Evolutionary conservation across 306 rosid species (phyloP).

Genomic region (Canavalia gladiata): DNA sequence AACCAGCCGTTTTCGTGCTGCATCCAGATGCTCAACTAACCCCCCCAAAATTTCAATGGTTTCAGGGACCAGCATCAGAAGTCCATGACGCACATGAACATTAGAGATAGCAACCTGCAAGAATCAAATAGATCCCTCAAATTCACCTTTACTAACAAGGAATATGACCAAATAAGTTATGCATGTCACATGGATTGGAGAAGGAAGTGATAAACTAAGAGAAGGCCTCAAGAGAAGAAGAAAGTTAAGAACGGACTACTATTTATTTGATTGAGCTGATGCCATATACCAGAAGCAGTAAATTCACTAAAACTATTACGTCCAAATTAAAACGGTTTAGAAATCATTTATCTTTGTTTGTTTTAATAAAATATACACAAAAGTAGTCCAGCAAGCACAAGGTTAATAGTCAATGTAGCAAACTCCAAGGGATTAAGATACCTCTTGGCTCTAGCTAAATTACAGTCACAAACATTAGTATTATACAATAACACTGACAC

Average conservation of each 20-base stretch:
- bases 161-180: not conserved
- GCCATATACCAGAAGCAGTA: not conserved
- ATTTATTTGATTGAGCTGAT: not conserved
- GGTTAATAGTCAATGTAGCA: conserved; percentile 14
- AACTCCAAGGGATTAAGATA: not conserved
- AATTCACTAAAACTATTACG: conserved; percentile 4
- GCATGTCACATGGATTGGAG: conserved; percentile 19
- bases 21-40: conserved; percentile 84
- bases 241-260: conserved; percentile 16
- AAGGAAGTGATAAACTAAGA: conserved; percentile 37
- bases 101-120: conserved; percentile 77
- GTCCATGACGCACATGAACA: conserved; percentile 82
- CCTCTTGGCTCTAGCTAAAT: not conserved
- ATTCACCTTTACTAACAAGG: conserved; percentile 20
- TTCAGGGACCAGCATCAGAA: conserved; percentile 92
- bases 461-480: conserved; percentile 12
- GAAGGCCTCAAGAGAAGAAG: not conserved
- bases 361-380: conserved; percentile 9
- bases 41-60: conserved; percentile 83
- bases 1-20: conserved; percentile 78
- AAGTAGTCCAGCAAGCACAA: conserved; percentile 9
- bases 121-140: conserved; percentile 47
- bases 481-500: not conserved
- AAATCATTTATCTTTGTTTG: not conserved
- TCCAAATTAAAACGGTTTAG: not conserved